phyloP scores from a whole-genome alignment of 1,284 basidiomycete genomes.

The Moniliophthora roreri region DNA sequence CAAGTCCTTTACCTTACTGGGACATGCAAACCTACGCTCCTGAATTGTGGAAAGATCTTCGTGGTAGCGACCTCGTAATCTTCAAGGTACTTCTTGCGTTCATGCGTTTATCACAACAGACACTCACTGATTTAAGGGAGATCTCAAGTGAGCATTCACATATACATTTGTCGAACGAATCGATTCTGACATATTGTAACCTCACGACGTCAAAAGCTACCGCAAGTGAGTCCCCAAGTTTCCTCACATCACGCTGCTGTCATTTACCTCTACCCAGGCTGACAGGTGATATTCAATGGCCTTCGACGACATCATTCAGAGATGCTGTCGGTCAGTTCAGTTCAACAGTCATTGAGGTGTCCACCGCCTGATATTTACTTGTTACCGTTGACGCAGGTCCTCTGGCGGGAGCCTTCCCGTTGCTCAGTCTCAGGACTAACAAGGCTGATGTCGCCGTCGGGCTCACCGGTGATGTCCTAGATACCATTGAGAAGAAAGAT shows the following conservation, averaged over 20 bases:
- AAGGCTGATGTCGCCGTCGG: constrained; percentile 96
- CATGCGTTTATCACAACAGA: not conserved
- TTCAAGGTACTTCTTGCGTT: constrained; percentile 70
- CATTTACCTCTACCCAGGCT: constrained; percentile 50
- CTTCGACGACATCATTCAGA: constrained; percentile 77
- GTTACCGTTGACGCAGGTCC: constrained; percentile 64
- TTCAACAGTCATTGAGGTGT: constrained; percentile 1
- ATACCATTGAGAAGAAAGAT: constrained; percentile 64
- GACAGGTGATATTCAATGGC: constrained; percentile 90
- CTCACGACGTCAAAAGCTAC: constrained; percentile 48
- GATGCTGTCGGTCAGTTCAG: constrained; percentile 72
- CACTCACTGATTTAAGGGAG: constrained; percentile 55
- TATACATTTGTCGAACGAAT: too few species aligned
- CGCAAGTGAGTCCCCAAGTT: constrained; percentile 66
- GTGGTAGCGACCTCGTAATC: constrained; percentile 77
- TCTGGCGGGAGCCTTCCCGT: constrained; percentile 74
- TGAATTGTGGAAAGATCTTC: constrained; percentile 58
- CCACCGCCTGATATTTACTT: constrained; percentile 2
- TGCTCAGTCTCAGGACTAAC: constrained; percentile 88
- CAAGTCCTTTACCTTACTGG: constrained; percentile 81
- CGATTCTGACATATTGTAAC: not conserved
- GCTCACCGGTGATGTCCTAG: constrained; percentile 62
- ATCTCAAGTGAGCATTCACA: constrained; percentile 69
- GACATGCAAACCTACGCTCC: constrained; percentile 67
- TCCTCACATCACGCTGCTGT: constrained; percentile 28